These are phyloP conservation scores for Ceratobasidium sp. DNA, from an alignment of 1,284 basidiomycete species.

Conservation along the genomic window DNA sequence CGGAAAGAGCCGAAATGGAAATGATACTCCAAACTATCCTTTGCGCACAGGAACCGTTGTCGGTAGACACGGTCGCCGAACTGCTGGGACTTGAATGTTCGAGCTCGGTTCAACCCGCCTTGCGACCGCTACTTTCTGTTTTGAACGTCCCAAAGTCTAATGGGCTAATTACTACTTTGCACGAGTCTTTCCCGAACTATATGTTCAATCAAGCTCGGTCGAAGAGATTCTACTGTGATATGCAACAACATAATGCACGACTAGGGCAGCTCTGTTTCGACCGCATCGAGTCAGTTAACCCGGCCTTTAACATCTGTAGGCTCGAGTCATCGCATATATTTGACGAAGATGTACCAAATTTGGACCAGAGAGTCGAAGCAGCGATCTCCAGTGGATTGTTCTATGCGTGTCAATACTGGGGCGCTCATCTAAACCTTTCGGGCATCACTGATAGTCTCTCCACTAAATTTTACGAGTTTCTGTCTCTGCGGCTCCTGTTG, in stretches of 20 bases:
- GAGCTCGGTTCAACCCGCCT: neutral
- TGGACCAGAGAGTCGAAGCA: neutral
- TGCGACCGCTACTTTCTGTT: neutral
- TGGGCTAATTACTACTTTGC: too few species aligned
- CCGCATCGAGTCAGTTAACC: neutral
- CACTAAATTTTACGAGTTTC: too few species aligned
- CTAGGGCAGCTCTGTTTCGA: neutral
- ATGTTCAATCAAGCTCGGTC: neutral
- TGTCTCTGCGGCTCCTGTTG: too few species aligned
- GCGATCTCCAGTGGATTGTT: neutral
- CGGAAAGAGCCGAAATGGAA: too few species aligned
- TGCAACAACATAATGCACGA: neutral
- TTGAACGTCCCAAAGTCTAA: neutral
- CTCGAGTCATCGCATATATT: too few species aligned
- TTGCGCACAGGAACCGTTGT: neutral
- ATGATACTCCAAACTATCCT: neutral
- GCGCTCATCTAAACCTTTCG: neutral
- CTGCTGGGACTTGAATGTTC: neutral
- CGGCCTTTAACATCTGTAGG: neutral
- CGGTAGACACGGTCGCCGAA: neutral
- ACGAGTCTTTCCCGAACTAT: too few species aligned
- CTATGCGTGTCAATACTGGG: constrained; percentile 11
- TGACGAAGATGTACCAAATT: neutral
- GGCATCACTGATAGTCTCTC: too few species aligned
- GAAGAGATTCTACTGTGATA: neutral